Base-by-base conservation (phyloP, 345 rosid species). In the Barbarea vulgaris region DNA sequence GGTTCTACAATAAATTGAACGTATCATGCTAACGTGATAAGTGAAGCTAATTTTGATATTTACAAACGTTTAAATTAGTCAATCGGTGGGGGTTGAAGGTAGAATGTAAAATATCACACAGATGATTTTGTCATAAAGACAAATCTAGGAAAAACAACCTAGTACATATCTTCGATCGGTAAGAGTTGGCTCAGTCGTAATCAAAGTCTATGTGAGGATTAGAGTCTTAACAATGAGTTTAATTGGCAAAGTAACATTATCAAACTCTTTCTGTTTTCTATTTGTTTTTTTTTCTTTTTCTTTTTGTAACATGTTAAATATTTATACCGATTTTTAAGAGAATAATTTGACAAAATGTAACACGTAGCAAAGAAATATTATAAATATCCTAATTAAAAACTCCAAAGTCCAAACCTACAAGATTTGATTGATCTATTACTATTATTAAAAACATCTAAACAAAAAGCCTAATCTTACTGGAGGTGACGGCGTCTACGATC, bases 381-480 rank as follows among this genome's bases (percentile, higher is more conserved):
- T 6, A 55, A 13, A 14, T 61, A 5, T 22, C 48, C 36, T 51
- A 52, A 52, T 22, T 52, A 24, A 52, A 52, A 28, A 50, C 1
- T 12, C 9, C 5, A 51, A 22, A 36, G 1, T 12, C 9, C 5
- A 51, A 34, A 36, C 61, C 47, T 50, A 9, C 34, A 21, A 37
- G 7, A 52, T 6, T 14, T 39, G 15, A 51, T n/a, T 13, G 6
- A 62, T 39, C 3, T 15, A 15, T n/a, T n/a, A n/a, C n/a, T n/a
- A n/a, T n/a, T n/a, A n/a, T 13, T 36, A 9, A 48, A 62, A 62
- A 24, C 8, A n/a, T 21, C 17, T 33, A 48, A 19, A 28, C 19
- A 15, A 59, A 59, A 47, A 71, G 24, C 76, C 58, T 72, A 50
- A 33, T n/a, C 37, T 62, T 36, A 7, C 39, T 53, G 5, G 22